Percentiles rank a stretch among this genome's conserved stretches.
These are phyloP conservation scores for Monosporozyma aerobia DNA, from an alignment of 805 yeast species.

Conservation along the genomic window DNA sequence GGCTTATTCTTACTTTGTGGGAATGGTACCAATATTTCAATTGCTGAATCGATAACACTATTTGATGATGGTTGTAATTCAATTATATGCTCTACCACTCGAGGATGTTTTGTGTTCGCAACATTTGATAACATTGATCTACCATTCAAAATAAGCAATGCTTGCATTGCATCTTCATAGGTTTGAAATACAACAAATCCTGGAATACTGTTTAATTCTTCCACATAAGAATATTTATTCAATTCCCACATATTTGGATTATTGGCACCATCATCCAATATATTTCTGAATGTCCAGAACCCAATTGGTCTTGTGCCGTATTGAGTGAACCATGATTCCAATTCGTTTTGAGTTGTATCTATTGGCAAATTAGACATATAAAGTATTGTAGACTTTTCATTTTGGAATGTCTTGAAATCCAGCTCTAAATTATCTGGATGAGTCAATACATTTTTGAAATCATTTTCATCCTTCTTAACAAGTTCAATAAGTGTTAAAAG, in stretches of 20 bases:
- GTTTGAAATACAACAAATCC: slow-evolving; percentile 82
- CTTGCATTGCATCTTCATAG: slow-evolving; percentile 80
- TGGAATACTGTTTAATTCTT: slow-evolving; percentile 42
- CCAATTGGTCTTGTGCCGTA: slow-evolving; percentile 81
- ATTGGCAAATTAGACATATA: slow-evolving; percentile 71
- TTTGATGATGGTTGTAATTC: slow-evolving; percentile 85
- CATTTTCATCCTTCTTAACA: background rate
- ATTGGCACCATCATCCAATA: slow-evolving; percentile 27
- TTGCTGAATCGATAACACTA: slow-evolving; percentile 69
- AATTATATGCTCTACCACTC: slow-evolving; percentile 50
- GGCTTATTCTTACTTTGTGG: slow-evolving; percentile 82
- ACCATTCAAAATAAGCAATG: slow-evolving; percentile 64
- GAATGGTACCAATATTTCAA: slow-evolving; percentile 72
- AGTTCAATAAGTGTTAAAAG: background rate
- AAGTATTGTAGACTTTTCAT: slow-evolving; percentile 69
- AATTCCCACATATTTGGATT: slow-evolving; percentile 14
- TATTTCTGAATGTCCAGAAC: slow-evolving; percentile 76
- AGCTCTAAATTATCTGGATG: slow-evolving; percentile 71
- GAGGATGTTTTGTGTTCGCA: slow-evolving; percentile 29
- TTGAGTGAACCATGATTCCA: slow-evolving; percentile 86
- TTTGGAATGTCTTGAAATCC: slow-evolving; percentile 57
- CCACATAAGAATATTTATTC: slow-evolving; percentile 30
- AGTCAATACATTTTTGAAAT: slow-evolving; percentile 41
- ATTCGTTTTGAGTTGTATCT: slow-evolving; percentile 83
- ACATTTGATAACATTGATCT: slow-evolving; percentile 34